phyloP scores from a whole-genome alignment of 106 monocot species.

The Alisma plantagoaquatica region DNA sequence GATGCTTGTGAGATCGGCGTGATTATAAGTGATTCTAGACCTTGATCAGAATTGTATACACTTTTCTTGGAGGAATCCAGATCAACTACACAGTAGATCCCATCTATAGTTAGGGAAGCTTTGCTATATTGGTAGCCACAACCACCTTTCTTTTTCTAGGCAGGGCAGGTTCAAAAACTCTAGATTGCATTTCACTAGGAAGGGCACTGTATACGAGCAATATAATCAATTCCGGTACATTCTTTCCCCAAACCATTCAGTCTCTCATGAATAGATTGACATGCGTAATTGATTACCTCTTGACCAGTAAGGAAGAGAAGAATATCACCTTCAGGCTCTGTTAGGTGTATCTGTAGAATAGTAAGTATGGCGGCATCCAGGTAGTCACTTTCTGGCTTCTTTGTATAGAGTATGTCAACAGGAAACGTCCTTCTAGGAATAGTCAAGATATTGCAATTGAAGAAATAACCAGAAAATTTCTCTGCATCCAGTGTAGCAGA shows the following conservation, averaged over 20 bases:
- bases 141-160: slow-evolving; percentile 89
- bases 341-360: slow-evolving; percentile 25
- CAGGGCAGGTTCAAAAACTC: slow-evolving; percentile 21
- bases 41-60: no score
- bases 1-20: slow-evolving; percentile 91
- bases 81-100: no score
- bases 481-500: slow-evolving; percentile 29
- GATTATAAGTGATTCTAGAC: slow-evolving; percentile 77
- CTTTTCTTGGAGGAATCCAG: no score
- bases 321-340: slow-evolving; percentile 20
- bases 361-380: slow-evolving; percentile 24
- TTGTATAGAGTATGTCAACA: slow-evolving; percentile 23
- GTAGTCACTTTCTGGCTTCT: slow-evolving; percentile 24
- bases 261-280: slow-evolving; percentile 18
- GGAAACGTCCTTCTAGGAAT: slow-evolving; percentile 24
- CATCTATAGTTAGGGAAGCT: no score
- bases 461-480: slow-evolving; percentile 22
- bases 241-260: slow-evolving; percentile 23
- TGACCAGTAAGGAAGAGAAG: slow-evolving; percentile 29
- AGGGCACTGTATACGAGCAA: slow-evolving; percentile 18
- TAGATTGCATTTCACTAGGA: slow-evolving; percentile 23
- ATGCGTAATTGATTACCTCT: slow-evolving; percentile 26
- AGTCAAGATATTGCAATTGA: slow-evolving; percentile 16
- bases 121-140: slow-evolving; percentile 87
- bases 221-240: slow-evolving; percentile 17